Percentiles rank a stretch among this genome's conserved stretches.
Evolutionary conservation across 139 green algal species (phyloP).

Genomic region (Asterochloris erici): DNA sequence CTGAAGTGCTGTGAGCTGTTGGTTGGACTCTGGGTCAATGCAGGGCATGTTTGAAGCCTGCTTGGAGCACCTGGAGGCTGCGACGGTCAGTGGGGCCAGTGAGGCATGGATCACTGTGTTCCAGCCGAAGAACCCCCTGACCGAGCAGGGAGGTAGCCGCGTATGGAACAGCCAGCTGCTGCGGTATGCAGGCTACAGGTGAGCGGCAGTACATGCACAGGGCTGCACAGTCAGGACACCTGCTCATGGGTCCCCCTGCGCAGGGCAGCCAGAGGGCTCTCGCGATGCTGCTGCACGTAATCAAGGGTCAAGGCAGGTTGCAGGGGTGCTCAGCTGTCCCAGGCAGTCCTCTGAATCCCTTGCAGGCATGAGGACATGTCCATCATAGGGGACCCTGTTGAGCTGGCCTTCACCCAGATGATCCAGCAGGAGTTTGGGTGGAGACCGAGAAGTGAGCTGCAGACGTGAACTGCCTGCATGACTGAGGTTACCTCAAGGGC

Average conservation of each 20-base stretch:
- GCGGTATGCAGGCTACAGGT: slow-evolving; percentile 22
- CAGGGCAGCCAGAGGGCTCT: too few relatives aligned
- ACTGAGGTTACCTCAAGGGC: too few relatives aligned
- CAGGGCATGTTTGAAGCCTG: slow-evolving; percentile 35
- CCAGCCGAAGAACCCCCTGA: slow-evolving; percentile 33
- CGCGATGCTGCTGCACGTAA: too few relatives aligned
- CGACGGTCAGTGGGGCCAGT: slow-evolving; percentile 20
- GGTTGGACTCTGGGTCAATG: too few relatives aligned
- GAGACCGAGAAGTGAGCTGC: slow-evolving; percentile 7
- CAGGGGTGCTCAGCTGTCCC: too few relatives aligned
- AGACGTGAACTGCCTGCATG: too few relatives aligned
- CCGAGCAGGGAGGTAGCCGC: slow-evolving; percentile 25
- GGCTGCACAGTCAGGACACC: too few relatives aligned
- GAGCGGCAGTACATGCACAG: too few relatives aligned
- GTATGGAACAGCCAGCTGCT: slow-evolving; percentile 55
- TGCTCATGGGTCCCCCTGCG: too few relatives aligned
- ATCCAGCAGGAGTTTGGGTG: slow-evolving; percentile 37
- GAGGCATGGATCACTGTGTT: slow-evolving; percentile 42
- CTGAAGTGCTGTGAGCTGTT: too few relatives aligned
- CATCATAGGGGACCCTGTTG: slow-evolving; percentile 27
- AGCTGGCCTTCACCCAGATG: slow-evolving; percentile 40
- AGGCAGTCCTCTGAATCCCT: neutral
- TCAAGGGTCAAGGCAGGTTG: too few relatives aligned
- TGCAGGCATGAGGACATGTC: neutral
- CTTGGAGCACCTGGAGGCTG: slow-evolving; percentile 32